Evolutionary conservation across 2,329 filamentous ascomycete species (phyloP), one percentile per base, ranked within the genome.

Genomic region (Colletotrichum caudatum): DNA sequence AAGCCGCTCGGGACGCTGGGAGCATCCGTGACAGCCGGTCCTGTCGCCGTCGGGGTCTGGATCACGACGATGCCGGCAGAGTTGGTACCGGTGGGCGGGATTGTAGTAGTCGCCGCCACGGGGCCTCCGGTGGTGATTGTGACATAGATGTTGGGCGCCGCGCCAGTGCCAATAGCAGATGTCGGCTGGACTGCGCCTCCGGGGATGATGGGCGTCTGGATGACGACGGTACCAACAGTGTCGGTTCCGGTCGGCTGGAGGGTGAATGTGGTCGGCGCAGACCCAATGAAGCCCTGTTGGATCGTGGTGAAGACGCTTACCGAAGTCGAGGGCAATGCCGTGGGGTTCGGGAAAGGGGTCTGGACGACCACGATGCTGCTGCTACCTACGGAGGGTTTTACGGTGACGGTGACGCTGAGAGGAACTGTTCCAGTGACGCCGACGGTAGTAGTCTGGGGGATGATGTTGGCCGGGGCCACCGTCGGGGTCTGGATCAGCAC

Each of bases 401-500:
- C 54, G 39, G 69, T 71, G 29, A 71, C 23, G 4, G 69, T 71
- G 29, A 39, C 69, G 29, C 59, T 46, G 2, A n/a, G n/a, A n/a
- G n/a, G n/a, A n/a, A 44, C 53, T 9, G 69, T 54, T 7, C 69
- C 69, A 9, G 65, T 63, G 23, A 71, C 64, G 29, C 65, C 69
- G 51, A 71, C 33, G 0, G 69, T 69, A 2, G 59, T 71, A 12
- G 69, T 71, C 29, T 41, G 59, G 5, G 62, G 48, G 8, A 57
- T 11, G 8, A 53, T 16, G 61, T 71, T 69, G 26, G 37, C 61
- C 26, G 26, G 12, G 8, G 57, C 60, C n/a, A n/a, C n/a, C 20
- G 70, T 70, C 14, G 70, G 70, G 7, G 70, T 70, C 39, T 72
- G 66, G 33, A 71, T 41, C 56, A 72, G 26, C 12, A 72, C 69